Base-by-base conservation (phyloP, 2,329 filamentous ascomycete species). In the Paraphaeosphaeria sporulosa region DNA sequence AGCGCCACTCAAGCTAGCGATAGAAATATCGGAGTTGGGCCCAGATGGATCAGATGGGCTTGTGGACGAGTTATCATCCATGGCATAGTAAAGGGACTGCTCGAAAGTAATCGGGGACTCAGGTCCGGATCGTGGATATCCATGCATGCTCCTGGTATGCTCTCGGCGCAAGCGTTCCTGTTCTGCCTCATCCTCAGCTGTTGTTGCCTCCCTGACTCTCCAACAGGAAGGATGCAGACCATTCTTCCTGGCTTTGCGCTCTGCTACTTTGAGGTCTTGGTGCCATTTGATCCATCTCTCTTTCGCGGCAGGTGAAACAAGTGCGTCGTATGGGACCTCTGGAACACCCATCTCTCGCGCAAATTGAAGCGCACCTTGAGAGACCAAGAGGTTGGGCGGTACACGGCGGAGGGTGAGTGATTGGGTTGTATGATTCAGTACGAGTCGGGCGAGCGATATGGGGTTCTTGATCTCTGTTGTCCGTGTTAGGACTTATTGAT, bases 311-410 rank as follows among this genome's bases (percentile, higher is more conserved):
- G 86, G 88, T 3, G 94, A 96, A n/a, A 97, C 84, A 19, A 99
- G 83, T 46, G 84, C 84, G 46, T 95, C 90, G 69, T 93, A 89
- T 6, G 88, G 85, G n/a, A 93, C 83, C 12, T 92, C 82, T 0
- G 86, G 81, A 74, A 98, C 87, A 9, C 91, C 89, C 66, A 93
- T 86, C 60, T 94, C 89, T 62, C 87, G 86, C 0, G 94, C 95
- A 78, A 96, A 99, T n/a, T 90, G 86, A 46, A 87, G 90, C 17
- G 95, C 95, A 12, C 95, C 95, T 66, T 91, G 84, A 36, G 93
- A 92, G 12, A 96, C 91, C 1, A 99, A 85, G 25, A 97, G 87
- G 70, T 97, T 98, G 10, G 95, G 95, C 9, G 96, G 94, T 4
- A 99, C 93, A 58, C 95, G 89, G 57, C 91, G 88, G 53, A 98